Conservation (phyloP, 2,329 filamentous ascomycete species). For the Aspergillus ochraceus region DNA sequence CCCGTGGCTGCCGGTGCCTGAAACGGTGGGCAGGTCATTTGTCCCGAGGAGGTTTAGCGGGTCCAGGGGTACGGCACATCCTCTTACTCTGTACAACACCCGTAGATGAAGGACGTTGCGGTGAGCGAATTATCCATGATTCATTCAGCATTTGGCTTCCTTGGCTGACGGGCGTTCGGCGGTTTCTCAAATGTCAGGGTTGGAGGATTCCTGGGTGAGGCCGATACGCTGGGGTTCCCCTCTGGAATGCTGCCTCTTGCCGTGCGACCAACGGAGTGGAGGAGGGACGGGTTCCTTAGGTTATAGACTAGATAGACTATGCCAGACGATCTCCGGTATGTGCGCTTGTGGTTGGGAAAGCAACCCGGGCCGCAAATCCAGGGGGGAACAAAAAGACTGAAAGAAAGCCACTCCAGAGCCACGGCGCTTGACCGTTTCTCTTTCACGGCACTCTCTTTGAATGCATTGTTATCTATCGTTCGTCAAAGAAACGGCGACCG, state of each 20-base stretch:
- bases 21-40: conserved; percentile 10
- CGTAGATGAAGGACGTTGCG: too few species aligned
- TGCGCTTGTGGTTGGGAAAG: conserved; percentile 5
- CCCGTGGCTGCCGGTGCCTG: conserved; percentile 5
- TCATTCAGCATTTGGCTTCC: not conserved
- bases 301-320: conserved; percentile 1
- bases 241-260: not conserved
- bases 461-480: not conserved
- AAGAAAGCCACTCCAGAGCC: not conserved
- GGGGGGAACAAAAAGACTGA: not conserved
- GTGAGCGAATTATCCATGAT: not conserved
- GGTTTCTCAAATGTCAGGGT: not conserved
- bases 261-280: not conserved
- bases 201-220: conserved; percentile 2
- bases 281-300: not conserved
- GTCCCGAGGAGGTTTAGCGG: conserved; percentile 4
- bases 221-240: not conserved
- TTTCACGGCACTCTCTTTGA: not conserved
- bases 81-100: too few species aligned
- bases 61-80: conserved; percentile 2
- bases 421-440: not conserved
- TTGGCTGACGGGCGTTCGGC: not conserved
- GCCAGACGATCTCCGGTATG: conserved; percentile 8
- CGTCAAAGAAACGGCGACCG: not conserved
- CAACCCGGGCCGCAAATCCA: not conserved